Percentiles rank a stretch among this genome's conserved stretches.
These are phyloP conservation scores for Lentithecium fluviatile DNA, from an alignment of 495 filamentous ascomycete species.

Conservation along the genomic window DNA sequence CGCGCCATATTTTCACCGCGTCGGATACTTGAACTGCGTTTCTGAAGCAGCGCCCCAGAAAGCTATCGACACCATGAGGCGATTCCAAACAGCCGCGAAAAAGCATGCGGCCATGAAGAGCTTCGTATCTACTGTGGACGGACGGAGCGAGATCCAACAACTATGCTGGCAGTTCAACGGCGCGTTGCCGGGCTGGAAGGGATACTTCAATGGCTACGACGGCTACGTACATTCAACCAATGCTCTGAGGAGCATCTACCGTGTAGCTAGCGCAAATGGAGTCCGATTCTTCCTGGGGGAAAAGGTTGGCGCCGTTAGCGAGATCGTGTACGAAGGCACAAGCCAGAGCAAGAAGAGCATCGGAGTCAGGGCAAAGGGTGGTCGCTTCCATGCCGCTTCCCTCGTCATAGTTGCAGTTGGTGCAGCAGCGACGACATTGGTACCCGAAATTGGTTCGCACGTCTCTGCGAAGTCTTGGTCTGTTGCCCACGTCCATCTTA, in stretches of 20 bases:
- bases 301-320: constrained; percentile 19
- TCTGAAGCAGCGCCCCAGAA: constrained; percentile 1
- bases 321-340: constrained; percentile 2
- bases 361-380: constrained; percentile 36
- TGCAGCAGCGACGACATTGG: constrained; percentile 44
- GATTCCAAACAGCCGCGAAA: constrained; percentile 34
- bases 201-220: constrained; percentile 56
- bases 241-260: constrained; percentile 40
- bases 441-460: constrained; percentile 38
- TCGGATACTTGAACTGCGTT: constrained; percentile 36
- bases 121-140: not conserved
- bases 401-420: constrained; percentile 50
- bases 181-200: constrained; percentile 52
- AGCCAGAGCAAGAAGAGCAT: no score
- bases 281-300: constrained; percentile 40
- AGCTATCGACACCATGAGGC: constrained; percentile 35
- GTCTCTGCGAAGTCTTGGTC: constrained; percentile 54
- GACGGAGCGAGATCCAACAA: constrained; percentile 42
- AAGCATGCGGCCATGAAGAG: not conserved
- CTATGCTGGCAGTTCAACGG: constrained; percentile 50
- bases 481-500: constrained; percentile 56
- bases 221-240: constrained; percentile 55
- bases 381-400: constrained; percentile 42
- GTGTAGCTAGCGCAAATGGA: constrained; percentile 36
- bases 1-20: constrained; percentile 55